Evolutionary conservation across 2,329 filamentous ascomycete genomes (phyloP), one percentile per base, ranked within the genome.

Genomic region (Raffaelea deltoideospora): DNA sequence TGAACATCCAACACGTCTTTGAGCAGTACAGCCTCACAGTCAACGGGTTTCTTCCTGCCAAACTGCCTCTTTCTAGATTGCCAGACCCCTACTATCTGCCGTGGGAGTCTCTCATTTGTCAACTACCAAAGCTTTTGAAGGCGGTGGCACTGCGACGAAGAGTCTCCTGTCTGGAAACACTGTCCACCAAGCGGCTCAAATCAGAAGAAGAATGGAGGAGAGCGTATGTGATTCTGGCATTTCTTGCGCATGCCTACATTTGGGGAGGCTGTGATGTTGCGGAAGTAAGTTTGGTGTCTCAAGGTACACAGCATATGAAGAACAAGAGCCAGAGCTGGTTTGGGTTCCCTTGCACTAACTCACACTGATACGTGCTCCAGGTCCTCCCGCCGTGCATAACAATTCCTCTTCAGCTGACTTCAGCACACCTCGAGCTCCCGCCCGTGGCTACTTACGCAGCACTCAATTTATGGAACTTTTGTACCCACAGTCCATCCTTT

Each of bases 361-460:
- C 18, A 13, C 10, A 32, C 9, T 21, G 8, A 34, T 9, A 4
- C 5, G 5, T n/a, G n/a, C n/a, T n/a, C n/a, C 15, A 42, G 40
- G 50, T 65, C 11, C 58, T 95, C 2, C 88, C 88, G 1, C 76
- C 82, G 0, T 62, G 78, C 35, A 69, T 96, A 39, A 79, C 84
- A 1, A 62, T 85, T 1, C 88, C 88, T 0, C 77, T 93, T 41
- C 65, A 90, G 32, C 51, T 68, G 33, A 69, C 84, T 10, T 85
- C 84, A 37, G 57, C 67, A 11, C 74, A 79, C 46, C 71, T 95
- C 7, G 80, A 87, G 42, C 66, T 95, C 1, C 87, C 86, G 1
- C 79, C 86, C 2, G 83, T 92, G 0, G 81, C 86, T n/a, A 92
- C 87, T 10, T 96, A 94, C 50, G 82, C 88, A 1, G 82, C 72